Base-by-base conservation (phyloP, 2,329 filamentous ascomycete genomes). In the Dactylellina drechsleri region DNA sequence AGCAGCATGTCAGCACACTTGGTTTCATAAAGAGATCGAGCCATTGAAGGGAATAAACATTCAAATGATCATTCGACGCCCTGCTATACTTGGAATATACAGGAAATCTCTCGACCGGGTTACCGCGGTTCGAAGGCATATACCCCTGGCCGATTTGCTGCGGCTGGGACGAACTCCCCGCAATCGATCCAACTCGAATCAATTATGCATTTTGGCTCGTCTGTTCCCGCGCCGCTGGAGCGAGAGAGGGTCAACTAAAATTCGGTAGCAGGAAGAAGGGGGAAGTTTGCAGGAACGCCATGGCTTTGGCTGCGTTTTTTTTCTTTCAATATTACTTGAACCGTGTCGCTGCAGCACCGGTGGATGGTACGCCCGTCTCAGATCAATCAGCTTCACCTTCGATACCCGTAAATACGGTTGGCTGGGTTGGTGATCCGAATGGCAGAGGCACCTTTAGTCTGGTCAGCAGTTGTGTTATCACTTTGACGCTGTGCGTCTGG, bases 401-500 rank as follows among this genome's bases (percentile, higher is more conserved):
- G 10, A 7, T 10, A 36, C 6, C 31, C 1, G 2, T 36, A 36
- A 5, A 49, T 16, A 73, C 61, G 6, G 68, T 74, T n/a, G 60
- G 66, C 16, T 79, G 77, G 77, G 52, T 71, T 12, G 8, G 68
- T 7, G 78, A 78, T 36, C 81, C 80, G 1, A 71, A 77, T 15
- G 78, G 77, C 6, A 78, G 81, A 16, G 81, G 82, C 1, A 82
- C 81, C 0, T 60, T 80, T 5, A 73, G 77, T n/a, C 80, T 83
- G 23, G 60, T 83, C 1, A 80, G 79, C 71, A 81, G 79, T 13
- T 83, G 82, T 58, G 53, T 81, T 1, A 47, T 82, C 2, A 82
- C 82, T 1, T 76, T 83, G 0, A 59, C 79, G 2, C 77, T 82
- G 0, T 83, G 81, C 73, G 80, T 82, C 5, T 83, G 81, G 75